A percentile compares a stretch with the other conserved stretches of the same genome.
Evolutionary conservation across 73 alveolate genomes (phyloP).

Genomic region (Diophrys appendiculata): DNA sequence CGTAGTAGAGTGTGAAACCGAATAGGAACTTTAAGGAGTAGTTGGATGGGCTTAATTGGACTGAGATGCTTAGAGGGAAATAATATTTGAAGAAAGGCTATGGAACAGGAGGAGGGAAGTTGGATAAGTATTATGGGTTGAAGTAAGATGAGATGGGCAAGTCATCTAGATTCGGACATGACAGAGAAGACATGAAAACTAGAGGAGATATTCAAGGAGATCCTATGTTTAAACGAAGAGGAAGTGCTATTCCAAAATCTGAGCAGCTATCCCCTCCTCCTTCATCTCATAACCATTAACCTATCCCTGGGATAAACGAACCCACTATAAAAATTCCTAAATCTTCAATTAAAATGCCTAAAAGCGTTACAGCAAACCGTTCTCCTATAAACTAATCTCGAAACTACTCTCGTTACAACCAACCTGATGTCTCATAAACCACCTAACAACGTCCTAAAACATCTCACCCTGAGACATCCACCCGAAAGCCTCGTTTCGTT

Average conservation of each 20-base stretch:
- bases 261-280: no score
- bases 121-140: background rate
- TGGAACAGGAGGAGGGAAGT: background rate
- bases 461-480: no score
- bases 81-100: background rate
- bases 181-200: background rate
- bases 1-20: background rate
- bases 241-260: constrained; percentile 3
- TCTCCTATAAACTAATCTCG: no score
- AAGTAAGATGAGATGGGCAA: background rate
- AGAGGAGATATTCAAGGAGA: background rate
- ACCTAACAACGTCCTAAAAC: no score
- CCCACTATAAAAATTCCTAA: no score
- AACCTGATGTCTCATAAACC: no score
- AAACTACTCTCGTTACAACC: no score
- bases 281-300: no score
- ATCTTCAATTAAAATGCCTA: no score
- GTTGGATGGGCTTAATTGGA: background rate
- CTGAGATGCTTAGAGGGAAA: background rate
- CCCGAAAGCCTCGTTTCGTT: no score
- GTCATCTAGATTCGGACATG: background rate
- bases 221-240: background rate
- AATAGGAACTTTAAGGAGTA: background rate
- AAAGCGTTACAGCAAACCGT: no score
- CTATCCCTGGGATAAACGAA: no score